phyloP scores from a whole-genome alignment of 495 filamentous ascomycete genomes.

The Trichoderma asperelloides region DNA sequence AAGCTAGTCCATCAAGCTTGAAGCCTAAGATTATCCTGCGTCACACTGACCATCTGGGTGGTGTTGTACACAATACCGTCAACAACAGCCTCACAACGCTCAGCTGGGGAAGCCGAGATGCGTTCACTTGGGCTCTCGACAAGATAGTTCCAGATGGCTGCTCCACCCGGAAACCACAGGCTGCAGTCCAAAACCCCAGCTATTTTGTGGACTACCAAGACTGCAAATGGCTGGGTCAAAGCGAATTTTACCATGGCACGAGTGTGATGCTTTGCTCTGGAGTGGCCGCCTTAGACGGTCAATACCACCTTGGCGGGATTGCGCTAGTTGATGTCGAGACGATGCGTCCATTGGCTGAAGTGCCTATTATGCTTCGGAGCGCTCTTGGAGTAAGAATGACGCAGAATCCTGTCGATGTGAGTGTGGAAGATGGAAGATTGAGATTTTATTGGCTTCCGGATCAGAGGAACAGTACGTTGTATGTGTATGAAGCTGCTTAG shows the following conservation, averaged over 20 bases:
- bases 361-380: slow-evolving; percentile 27
- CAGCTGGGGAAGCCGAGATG: slow-evolving; percentile 27
- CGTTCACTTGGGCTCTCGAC: slow-evolving; percentile 21
- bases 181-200: slow-evolving; percentile 18
- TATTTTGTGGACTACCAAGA: slow-evolving; percentile 31
- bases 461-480: slow-evolving; percentile 27
- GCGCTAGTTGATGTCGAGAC: slow-evolving; percentile 28
- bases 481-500: slow-evolving; percentile 24
- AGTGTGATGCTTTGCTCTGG: slow-evolving; percentile 31
- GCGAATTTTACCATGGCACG: slow-evolving; percentile 13
- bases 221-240: slow-evolving; percentile 32
- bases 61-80: slow-evolving; percentile 23
- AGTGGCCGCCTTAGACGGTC: slow-evolving; percentile 17
- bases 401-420: slow-evolving; percentile 30
- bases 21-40: slow-evolving; percentile 19
- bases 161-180: slow-evolving; percentile 12
- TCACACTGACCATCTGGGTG: slow-evolving; percentile 26
- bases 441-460: slow-evolving; percentile 28
- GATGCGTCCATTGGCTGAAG: slow-evolving; percentile 26
- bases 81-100: slow-evolving; percentile 23
- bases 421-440: slow-evolving; percentile 26
- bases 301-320: slow-evolving; percentile 21
- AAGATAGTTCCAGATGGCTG: not conserved
- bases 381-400: slow-evolving; percentile 22
- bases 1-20: slow-evolving; percentile 24